phyloP scores from a whole-genome alignment of 2,329 filamentous ascomycete species.

The Keithomyces neogunnii region DNA sequence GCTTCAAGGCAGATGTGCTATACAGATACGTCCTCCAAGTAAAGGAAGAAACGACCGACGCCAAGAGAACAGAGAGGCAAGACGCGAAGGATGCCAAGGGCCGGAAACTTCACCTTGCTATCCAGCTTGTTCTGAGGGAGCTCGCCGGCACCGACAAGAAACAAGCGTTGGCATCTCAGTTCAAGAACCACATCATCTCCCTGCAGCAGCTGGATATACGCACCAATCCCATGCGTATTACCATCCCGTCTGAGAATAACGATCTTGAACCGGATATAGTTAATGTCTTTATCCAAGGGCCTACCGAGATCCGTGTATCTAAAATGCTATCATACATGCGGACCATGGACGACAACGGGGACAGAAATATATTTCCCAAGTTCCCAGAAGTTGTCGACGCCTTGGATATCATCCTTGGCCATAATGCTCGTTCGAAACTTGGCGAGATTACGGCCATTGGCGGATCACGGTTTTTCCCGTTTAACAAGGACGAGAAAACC shows the following conservation, averaged over 20 bases:
- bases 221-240: slow-evolving; percentile 24
- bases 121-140: slow-evolving; percentile 27
- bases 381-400: slow-evolving; percentile 40
- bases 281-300: slow-evolving; percentile 32
- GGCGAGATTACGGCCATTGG: slow-evolving; percentile 33
- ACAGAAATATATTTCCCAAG: slow-evolving; percentile 35
- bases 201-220: slow-evolving; percentile 26
- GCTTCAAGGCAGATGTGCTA: slow-evolving; percentile 25
- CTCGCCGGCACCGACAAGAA: slow-evolving; percentile 23
- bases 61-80: slow-evolving; percentile 17
- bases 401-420: slow-evolving; percentile 43
- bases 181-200: slow-evolving; percentile 39
- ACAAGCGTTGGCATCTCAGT: slow-evolving; percentile 36
- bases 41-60: slow-evolving; percentile 17
- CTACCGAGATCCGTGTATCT: slow-evolving; percentile 28
- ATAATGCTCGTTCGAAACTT: slow-evolving; percentile 27
- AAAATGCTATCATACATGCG: slow-evolving; percentile 35
- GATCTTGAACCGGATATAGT: slow-evolving; percentile 24
- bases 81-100: slow-evolving; percentile 27
- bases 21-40: slow-evolving; percentile 39
- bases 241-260: slow-evolving; percentile 23
- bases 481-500: slow-evolving; percentile 21
- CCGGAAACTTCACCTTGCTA: slow-evolving; percentile 33
- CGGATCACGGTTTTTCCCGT: slow-evolving; percentile 39
- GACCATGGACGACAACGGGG: slow-evolving; percentile 30